Percentiles rank a stretch among this genome's conserved stretches.
Conservation (phyloP, 768 basidiomycete genomes). For the Pleurotus djamor region DNA sequence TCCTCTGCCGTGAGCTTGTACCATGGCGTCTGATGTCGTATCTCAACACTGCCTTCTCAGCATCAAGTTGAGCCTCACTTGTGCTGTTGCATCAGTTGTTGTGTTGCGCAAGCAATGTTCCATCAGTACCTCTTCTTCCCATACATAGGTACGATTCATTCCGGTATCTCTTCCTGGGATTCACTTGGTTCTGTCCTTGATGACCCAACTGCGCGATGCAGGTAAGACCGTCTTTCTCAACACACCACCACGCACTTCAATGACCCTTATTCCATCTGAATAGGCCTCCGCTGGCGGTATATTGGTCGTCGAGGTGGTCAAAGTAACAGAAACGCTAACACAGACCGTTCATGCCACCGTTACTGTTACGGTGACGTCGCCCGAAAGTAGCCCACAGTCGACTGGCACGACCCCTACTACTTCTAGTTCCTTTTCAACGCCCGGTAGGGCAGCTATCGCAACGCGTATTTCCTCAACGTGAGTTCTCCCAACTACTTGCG, state of each 20-base stretch:
- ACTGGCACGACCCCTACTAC: not conserved
- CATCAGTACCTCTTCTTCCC: too few relatives aligned
- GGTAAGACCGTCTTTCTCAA: not conserved
- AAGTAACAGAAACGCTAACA: not conserved
- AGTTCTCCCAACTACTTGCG: too few relatives aligned
- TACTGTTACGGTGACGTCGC: not conserved
- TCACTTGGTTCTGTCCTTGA: not conserved
- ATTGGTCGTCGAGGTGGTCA: not conserved
- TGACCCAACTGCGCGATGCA: not conserved
- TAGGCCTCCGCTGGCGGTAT: not conserved
- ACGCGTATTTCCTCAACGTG: not conserved
- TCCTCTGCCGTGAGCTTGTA: too few relatives aligned
- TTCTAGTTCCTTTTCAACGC: not conserved
- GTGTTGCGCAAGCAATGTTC: not conserved
- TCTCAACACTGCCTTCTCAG: too few relatives aligned
- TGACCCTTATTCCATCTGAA: not conserved
- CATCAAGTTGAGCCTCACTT: too few relatives aligned
- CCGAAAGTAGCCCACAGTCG: not conserved
- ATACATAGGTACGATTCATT: not conserved
- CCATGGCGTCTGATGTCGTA: too few relatives aligned
- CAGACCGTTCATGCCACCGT: not conserved
- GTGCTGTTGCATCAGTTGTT: not conserved
- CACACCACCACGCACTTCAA: not conserved
- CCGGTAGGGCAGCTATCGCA: not conserved
- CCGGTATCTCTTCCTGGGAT: not conserved